Base-by-base conservation (phyloP, 805 yeast species). In the Blastobotrys chiropterorum region DNA sequence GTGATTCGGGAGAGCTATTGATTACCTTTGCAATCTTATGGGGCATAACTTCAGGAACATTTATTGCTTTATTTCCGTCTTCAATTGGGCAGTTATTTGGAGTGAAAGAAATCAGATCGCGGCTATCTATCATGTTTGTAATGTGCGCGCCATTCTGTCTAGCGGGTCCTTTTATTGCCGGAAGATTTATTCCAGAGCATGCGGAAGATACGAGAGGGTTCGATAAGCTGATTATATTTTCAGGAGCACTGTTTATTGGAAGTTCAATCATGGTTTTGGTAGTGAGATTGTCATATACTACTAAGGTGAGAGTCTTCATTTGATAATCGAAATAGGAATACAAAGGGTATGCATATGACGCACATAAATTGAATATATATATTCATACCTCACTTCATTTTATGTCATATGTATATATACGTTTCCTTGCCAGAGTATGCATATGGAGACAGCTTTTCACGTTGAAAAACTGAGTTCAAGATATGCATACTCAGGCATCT, bases 11-110 rank as follows among this genome's bases (percentile, higher is more conserved):
- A 16, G 55, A 50, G 14, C 45, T 53, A 15, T 47, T 59, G 22
- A 38, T 58, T n/a, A 50, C 65, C n/a, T 67, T 61, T 49, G 55
- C 58, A 7, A 58, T 69, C 2, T 34, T 63, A 11, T 67, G 67
- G 66, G 72, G 71, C 14, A 56, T 62, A 15, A 54, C 65, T 13
- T 62, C 70, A 0, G 73, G 70, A 5, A 60, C 58, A 8, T 62
- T 63, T 14, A 62, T 68, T 16, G 68, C 72, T 1, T 43, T 69
- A 31, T 59, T 58, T 26, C 72, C 72, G n/a, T 51, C 72, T 1
- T 44, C 62, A 7, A 52, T 68, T 2, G 64, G 68, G 1, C 72
- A 69, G 39, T 44, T 69, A 20, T 68, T 64, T 52, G 65, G 66
- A 3, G 51, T 61, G 26, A 50, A 64, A 14, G 63, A 66, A 40